Conservation (phyloP, 23 red algal species). For the Chondrus crispus region DNA sequence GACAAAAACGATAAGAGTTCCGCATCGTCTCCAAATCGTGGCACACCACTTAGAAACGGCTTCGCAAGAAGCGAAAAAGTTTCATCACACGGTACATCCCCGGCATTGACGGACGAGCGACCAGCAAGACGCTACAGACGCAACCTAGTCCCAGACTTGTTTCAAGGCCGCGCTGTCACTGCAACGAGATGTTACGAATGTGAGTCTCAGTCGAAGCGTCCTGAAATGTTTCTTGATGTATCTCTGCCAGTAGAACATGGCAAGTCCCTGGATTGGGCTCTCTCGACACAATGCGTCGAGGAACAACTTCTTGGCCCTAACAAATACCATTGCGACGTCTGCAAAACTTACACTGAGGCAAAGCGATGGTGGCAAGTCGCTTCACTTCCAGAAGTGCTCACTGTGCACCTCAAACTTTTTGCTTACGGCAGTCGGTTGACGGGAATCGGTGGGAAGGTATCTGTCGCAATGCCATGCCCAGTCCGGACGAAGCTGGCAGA, state of each 20-base stretch:
- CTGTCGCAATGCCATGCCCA: slow-evolving; percentile 74
- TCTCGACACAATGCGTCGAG: slow-evolving; percentile 25
- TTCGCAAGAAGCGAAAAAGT: too few relatives aligned
- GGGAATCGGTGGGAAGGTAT: slow-evolving; percentile 43
- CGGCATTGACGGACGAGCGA: too few relatives aligned
- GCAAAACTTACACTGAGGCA: slow-evolving; percentile 70
- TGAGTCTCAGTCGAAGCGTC: slow-evolving; percentile 28
- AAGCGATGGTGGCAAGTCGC: slow-evolving; percentile 63
- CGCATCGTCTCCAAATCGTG: too few relatives aligned
- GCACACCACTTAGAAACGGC: too few relatives aligned
- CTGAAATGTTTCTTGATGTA: slow-evolving; percentile 76
- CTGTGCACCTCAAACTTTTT: slow-evolving; percentile 80
- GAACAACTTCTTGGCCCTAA: slow-evolving; percentile 53
- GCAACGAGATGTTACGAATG: slow-evolving; percentile 64
- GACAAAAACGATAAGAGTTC: too few relatives aligned
- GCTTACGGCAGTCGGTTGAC: slow-evolving; percentile 44
- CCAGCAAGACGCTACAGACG: neutral
- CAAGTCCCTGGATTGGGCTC: slow-evolving; percentile 46
- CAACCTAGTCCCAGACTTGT: slow-evolving; percentile 26
- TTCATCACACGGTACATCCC: too few relatives aligned
- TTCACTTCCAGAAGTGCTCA: slow-evolving; percentile 51
- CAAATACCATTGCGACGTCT: slow-evolving; percentile 68
- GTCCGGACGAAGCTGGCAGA: slow-evolving; percentile 25
- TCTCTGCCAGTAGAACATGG: slow-evolving; percentile 60
- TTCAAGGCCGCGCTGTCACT: slow-evolving; percentile 59